A percentile compares a stretch with the other conserved stretches of the same genome.
These are phyloP conservation scores for Penicillium sp. DNA, from an alignment of 2,329 filamentous ascomycete species.

Conservation along the genomic window DNA sequence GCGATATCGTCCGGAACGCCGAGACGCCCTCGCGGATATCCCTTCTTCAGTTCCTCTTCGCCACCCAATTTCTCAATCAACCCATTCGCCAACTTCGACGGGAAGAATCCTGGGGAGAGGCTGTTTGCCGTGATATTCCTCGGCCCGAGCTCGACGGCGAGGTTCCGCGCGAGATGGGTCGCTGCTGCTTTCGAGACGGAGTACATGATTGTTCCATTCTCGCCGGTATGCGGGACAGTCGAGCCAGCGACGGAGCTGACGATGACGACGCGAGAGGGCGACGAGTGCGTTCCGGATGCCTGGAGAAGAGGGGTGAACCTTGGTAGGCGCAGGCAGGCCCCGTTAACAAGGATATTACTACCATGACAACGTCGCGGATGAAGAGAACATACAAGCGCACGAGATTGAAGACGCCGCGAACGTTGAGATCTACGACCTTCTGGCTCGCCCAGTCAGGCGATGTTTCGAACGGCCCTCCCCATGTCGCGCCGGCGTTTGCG, in stretches of 20 bases:
- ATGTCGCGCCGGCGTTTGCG: constrained; percentile 20
- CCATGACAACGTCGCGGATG: too few species aligned
- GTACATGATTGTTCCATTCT: constrained; percentile 23
- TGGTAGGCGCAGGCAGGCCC: not conserved
- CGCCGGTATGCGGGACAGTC: constrained; percentile 15
- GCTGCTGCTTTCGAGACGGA: constrained; percentile 19
- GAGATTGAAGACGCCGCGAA: constrained; percentile 20
- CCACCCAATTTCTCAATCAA: constrained; percentile 20
- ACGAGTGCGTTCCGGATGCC: not conserved
- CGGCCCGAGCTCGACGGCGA: constrained; percentile 17
- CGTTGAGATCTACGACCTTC: constrained; percentile 20
- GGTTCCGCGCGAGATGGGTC: constrained; percentile 18
- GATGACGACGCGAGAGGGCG: constrained; percentile 18
- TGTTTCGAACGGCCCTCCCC: constrained; percentile 21
- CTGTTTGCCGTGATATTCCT: constrained; percentile 19
- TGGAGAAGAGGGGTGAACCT: constrained; percentile 17
- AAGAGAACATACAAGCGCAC: constrained; percentile 11
- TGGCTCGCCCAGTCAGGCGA: constrained; percentile 20
- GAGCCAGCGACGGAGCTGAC: constrained; percentile 19
- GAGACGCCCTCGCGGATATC: constrained; percentile 14
- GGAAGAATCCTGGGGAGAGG: constrained; percentile 20
- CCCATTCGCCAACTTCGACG: constrained; percentile 19
- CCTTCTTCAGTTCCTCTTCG: constrained; percentile 17
- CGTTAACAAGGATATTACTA: not conserved
- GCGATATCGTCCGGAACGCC: constrained; percentile 19